Evolutionary conservation across 306 rosid genomes (phyloP), one percentile per base, ranked within the genome.

Genomic region (Canavalia gladiata): DNA sequence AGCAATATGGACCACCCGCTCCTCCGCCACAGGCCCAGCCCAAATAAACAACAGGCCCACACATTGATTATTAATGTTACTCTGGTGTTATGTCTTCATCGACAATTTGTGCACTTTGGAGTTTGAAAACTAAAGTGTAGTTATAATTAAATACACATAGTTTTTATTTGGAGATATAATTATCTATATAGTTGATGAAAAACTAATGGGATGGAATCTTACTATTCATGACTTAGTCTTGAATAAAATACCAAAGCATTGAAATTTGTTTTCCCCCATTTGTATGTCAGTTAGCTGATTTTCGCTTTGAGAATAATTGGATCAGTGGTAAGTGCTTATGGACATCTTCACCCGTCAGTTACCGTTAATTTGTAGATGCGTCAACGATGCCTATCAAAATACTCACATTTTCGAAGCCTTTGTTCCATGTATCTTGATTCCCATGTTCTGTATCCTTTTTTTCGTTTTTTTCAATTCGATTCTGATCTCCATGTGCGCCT

Each of bases 21-120:
- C 90, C 91, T 74, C 89, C 88, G n/a, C 37, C 75, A 0, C 86
- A 68, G 34, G 86, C 77, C 87, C 88, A 50, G 52, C 67, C 33
- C 34, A 10, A 9, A 55, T 50, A 34, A 18, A 45, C 85, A 49
- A 25, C 0, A 63, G 41, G 59, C 57, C 57, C 18, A 72, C 43
- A 39, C 65, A 30, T 57, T 57, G 7, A 2, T 28, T 35, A 7
- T 57, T 8, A 33, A 6, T 60, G 25, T 62, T 34, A 34, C 68
- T 5, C 10, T 4, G 67, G 7, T 39, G n/a, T 30, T 31, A 30
- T 2, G 8, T 62, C 68, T 33, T 11, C n/a, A 59, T 59, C 46
- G 35, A 35, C 46, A 5, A 8, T 37, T 34, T 63, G 4, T 63
- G 47, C 10, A 63, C 29, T 50, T 49, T 50, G 43, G 30, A 70